phyloP scores from a whole-genome alignment of 306 rosid genomes.

The Purshia tridentata region DNA sequence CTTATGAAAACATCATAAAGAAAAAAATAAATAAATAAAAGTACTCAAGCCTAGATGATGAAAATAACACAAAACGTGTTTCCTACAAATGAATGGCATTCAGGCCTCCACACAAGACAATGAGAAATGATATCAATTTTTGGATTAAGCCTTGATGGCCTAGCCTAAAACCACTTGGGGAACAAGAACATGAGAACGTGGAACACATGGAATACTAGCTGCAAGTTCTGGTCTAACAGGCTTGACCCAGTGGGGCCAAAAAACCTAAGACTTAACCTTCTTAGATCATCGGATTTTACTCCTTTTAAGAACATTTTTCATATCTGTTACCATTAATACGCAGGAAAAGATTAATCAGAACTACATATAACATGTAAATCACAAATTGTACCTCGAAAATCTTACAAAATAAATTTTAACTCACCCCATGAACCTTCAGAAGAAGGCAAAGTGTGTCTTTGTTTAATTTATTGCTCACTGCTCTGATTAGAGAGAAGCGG shows the following conservation, averaged over 20 bases:
- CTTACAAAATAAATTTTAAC: slow-evolving; percentile 25
- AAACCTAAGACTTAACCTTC: background rate
- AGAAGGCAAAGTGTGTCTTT: slow-evolving; percentile 78
- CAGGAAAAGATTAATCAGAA: background rate
- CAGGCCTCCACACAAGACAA: background rate
- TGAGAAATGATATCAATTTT: background rate
- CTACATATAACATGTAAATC: background rate
- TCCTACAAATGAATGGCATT: slow-evolving; percentile 8
- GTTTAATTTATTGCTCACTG: slow-evolving; percentile 68
- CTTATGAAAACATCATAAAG: background rate
- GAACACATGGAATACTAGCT: background rate
- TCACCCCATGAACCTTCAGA: slow-evolving; percentile 73
- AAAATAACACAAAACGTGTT: slow-evolving; percentile 12
- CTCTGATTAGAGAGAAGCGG: slow-evolving; percentile 48
- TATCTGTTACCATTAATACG: background rate
- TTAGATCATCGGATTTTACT: background rate
- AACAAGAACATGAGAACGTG: background rate
- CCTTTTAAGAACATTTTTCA: background rate
- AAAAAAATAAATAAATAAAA: background rate
- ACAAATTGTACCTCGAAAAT: background rate
- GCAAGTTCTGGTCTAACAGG: background rate
- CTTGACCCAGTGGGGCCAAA: background rate
- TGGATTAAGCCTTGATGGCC: background rate
- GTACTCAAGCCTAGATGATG: background rate
- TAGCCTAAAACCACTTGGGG: background rate